Percentiles rank a stretch among this genome's conserved stretches.
Evolutionary conservation across 2,329 filamentous ascomycete species (phyloP).

Genomic region (Xylariaceae sp.): DNA sequence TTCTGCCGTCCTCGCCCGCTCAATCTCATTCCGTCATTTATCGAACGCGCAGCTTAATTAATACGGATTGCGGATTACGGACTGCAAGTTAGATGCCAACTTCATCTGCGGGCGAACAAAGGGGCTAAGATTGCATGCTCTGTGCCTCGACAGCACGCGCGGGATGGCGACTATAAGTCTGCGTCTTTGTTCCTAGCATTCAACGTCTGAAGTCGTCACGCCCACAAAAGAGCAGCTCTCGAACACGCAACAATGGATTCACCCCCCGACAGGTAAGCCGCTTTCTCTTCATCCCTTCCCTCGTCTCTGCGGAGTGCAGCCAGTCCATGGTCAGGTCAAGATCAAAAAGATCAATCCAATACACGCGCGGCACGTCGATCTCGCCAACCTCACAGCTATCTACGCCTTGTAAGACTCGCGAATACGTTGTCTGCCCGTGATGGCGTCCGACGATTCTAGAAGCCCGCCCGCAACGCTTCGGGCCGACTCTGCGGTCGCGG

Average conservation of each 20-base stretch:
- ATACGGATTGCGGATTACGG: neutral
- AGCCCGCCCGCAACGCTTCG: constrained; percentile 1
- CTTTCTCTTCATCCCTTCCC: neutral
- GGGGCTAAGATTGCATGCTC: neutral
- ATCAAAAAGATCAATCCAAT: neutral
- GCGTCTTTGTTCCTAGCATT: constrained; percentile 23
- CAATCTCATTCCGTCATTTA: too few species aligned
- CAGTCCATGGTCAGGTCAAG: neutral
- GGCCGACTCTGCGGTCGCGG: neutral
- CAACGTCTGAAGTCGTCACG: constrained; percentile 5
- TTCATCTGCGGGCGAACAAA: constrained; percentile 8
- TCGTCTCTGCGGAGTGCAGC: neutral
- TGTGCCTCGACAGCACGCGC: neutral
- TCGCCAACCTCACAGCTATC: neutral
- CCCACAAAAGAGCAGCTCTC: constrained; percentile 5
- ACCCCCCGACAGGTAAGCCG: constrained; percentile 29
- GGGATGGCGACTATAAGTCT: constrained; percentile 8
- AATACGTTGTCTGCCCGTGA: neutral
- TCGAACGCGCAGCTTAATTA: too few species aligned
- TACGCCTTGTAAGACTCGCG: neutral
- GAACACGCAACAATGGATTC: constrained; percentile 27
- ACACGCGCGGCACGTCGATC: too few species aligned
- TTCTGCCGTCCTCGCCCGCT: too few species aligned
- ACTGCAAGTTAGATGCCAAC: neutral
- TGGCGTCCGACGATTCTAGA: constrained; percentile 2